Percentiles rank a stretch among this genome's conserved stretches.
phyloP scores from a whole-genome alignment of 805 yeast species.

The Ogataea saltuana region DNA sequence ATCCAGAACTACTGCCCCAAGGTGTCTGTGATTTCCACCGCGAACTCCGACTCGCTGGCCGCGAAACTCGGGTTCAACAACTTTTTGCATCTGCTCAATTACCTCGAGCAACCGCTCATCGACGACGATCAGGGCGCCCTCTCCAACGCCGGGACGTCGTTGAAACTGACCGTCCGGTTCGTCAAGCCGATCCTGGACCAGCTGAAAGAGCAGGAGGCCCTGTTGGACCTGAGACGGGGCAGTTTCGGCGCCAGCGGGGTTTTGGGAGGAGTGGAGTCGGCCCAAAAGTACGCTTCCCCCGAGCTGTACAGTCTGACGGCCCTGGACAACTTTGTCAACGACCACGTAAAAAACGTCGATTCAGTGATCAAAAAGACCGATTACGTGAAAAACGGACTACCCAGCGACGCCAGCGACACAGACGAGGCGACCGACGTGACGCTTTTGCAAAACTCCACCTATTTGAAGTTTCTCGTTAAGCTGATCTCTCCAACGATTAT shows the following conservation, averaged over 20 bases:
- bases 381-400: not conserved
- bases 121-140: constrained; percentile 23
- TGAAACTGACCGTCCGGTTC: constrained; percentile 29
- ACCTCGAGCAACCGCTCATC: constrained; percentile 31
- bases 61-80: constrained; percentile 19
- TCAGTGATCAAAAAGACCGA: constrained; percentile 9
- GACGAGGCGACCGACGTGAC: constrained; percentile 17
- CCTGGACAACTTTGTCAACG: constrained; percentile 22
- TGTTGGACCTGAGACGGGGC: constrained; percentile 15
- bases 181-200: constrained; percentile 29
- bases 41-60: constrained; percentile 27
- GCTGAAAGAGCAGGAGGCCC: constrained; percentile 25
- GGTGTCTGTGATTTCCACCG: constrained; percentile 32
- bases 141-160: constrained; percentile 15
- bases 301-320: constrained; percentile 27
- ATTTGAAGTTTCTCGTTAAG: constrained; percentile 57
- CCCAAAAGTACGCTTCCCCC: constrained; percentile 13
- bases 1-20: constrained; percentile 35
- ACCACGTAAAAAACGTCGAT: constrained; percentile 26
- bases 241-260: constrained; percentile 16
- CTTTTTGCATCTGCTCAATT: constrained; percentile 27
- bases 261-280: constrained; percentile 14
- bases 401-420: not conserved
- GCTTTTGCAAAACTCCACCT: constrained; percentile 47
- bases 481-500: constrained; percentile 58